phyloP scores from a whole-genome alignment of 495 filamentous ascomycete genomes.

The Parachaetomium inaequale region DNA sequence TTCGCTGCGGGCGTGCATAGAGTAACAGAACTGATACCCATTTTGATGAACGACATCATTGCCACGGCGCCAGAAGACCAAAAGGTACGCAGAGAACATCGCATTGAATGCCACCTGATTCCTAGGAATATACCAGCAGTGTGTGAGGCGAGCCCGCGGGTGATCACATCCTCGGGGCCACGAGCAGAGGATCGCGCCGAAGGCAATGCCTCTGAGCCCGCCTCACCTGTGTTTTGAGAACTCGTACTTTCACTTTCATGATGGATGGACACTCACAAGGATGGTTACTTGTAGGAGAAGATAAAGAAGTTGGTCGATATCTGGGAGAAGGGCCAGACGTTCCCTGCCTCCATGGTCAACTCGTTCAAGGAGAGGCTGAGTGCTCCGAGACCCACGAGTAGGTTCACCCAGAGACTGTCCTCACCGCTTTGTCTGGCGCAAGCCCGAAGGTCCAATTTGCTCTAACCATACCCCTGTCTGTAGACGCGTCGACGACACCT shows the following conservation, averaged over 20 bases:
- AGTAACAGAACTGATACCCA: constrained; percentile 90
- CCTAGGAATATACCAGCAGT: not conserved
- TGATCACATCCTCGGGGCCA: not conserved
- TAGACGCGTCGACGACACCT: constrained; percentile 73
- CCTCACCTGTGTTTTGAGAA: constrained; percentile 10
- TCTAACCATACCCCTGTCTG: constrained; percentile 40
- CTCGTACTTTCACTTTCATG: constrained; percentile 14
- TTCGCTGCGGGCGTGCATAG: constrained; percentile 93
- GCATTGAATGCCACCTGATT: constrained; percentile 17
- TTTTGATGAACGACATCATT: constrained; percentile 93
- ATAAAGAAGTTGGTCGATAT: constrained; percentile 95
- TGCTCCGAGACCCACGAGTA: constrained; percentile 58
- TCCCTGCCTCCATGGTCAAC: constrained; percentile 75
- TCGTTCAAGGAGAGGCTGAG: constrained; percentile 83
- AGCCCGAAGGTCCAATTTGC: constrained; percentile 6
- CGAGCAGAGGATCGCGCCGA: not conserved
- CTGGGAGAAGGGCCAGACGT: constrained; percentile 93
- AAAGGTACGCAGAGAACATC: constrained; percentile 74
- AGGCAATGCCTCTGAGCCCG: not conserved
- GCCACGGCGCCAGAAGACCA: constrained; percentile 86
- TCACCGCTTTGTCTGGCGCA: not conserved
- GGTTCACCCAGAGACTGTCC: constrained; percentile 40
- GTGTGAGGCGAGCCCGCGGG: constrained; percentile 9
- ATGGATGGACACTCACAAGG: constrained; percentile 41
- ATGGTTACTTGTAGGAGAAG: constrained; percentile 70